Conservation (phyloP, 2,329 filamentous ascomycete species). For the Penicillium sp. region DNA sequence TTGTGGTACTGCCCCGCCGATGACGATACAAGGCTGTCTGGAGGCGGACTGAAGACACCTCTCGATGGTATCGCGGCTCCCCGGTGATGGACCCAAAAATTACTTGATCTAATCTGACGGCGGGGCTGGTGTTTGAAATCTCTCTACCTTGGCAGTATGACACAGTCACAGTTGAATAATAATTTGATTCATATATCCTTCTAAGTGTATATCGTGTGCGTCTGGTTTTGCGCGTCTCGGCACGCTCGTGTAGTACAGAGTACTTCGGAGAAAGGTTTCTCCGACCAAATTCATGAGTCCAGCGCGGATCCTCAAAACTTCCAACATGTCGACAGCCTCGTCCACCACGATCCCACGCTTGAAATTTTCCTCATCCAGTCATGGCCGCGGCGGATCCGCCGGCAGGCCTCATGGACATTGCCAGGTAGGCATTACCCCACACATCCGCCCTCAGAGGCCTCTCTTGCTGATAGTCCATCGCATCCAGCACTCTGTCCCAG, state of each 20-base stretch:
- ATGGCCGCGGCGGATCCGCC: slow-evolving; percentile 46
- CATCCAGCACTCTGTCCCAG: slow-evolving; percentile 67
- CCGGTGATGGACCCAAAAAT: slow-evolving; percentile 51
- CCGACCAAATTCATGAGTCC: slow-evolving; percentile 22
- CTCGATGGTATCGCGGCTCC: slow-evolving; percentile 27
- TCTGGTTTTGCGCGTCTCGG: background rate
- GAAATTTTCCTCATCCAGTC: slow-evolving; percentile 9
- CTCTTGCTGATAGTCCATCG: background rate
- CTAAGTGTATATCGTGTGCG: background rate
- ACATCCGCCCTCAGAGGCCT: too few relatives aligned
- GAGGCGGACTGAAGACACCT: slow-evolving; percentile 34
- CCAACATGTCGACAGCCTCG: background rate
- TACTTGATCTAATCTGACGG: slow-evolving; percentile 66
- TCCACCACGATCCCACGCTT: background rate
- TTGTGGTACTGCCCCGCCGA: slow-evolving; percentile 14
- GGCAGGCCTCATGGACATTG: slow-evolving; percentile 47
- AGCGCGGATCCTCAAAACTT: slow-evolving; percentile 1
- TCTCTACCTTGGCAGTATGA: background rate
- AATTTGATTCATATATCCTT: background rate
- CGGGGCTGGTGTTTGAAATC: slow-evolving; percentile 3
- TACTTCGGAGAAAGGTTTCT: slow-evolving; percentile 24
- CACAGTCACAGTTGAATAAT: background rate
- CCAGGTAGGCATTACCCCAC: slow-evolving; percentile 34
- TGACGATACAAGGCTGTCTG: slow-evolving; percentile 36
- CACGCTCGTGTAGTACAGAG: background rate